Conservation (phyloP, 116 monocot species). For the Posidonia oceanica region DNA sequence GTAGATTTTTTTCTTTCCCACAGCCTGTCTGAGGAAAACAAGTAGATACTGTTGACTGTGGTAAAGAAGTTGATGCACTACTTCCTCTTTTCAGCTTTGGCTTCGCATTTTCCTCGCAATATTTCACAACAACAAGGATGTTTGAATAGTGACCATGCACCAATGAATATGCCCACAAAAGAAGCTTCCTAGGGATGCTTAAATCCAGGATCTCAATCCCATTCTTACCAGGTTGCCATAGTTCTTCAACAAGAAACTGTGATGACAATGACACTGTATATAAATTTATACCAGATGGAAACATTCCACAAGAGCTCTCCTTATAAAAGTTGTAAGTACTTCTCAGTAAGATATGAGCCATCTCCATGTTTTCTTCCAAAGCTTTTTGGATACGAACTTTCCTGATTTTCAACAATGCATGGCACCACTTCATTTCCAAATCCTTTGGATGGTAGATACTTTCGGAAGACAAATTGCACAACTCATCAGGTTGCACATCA, state of each 20-base stretch:
- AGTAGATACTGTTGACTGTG: slow-evolving; percentile 11
- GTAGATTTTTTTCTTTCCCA: slow-evolving; percentile 35
- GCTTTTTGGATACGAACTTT: slow-evolving; percentile 52
- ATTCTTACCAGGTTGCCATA: slow-evolving; percentile 22
- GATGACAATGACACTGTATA: slow-evolving; percentile 42
- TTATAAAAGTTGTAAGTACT: slow-evolving; percentile 76
- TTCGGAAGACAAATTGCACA: slow-evolving; percentile 50
- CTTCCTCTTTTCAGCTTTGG: slow-evolving; percentile 47
- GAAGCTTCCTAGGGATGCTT: slow-evolving; percentile 92
- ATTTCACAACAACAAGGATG: slow-evolving; percentile 74
- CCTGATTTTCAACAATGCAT: slow-evolving; percentile 53
- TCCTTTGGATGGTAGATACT: slow-evolving; percentile 41
- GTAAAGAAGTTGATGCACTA: slow-evolving; percentile 8
- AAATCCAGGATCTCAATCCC: slow-evolving; percentile 61
- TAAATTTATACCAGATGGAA: slow-evolving; percentile 80
- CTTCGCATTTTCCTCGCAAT: slow-evolving; percentile 91
- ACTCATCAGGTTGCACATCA: slow-evolving; percentile 80
- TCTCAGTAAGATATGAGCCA: slow-evolving; percentile 58
- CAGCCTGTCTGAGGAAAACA: slow-evolving; percentile 17
- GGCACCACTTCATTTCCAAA: slow-evolving; percentile 64
- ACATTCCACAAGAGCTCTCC: slow-evolving; percentile 71
- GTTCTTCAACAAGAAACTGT: slow-evolving; percentile 18
- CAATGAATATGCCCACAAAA: slow-evolving; percentile 84
- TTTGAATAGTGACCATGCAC: slow-evolving; percentile 85
- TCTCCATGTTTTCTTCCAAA: slow-evolving; percentile 66